Evolutionary conservation across 495 filamentous ascomycete genomes (phyloP).

Genomic region (Penicillium diatomitis): DNA sequence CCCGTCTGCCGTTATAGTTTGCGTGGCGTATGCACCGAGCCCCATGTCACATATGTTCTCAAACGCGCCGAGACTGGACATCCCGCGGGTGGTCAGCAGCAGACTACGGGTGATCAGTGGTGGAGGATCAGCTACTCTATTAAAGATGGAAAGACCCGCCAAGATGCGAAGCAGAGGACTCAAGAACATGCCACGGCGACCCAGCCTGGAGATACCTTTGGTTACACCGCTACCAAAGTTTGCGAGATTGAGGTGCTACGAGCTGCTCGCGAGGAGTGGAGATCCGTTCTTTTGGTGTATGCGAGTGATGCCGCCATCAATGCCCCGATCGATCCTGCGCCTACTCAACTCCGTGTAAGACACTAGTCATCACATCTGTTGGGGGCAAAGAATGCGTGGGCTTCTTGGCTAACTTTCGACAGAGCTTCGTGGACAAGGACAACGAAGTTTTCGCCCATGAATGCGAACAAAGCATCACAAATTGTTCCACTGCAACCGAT

Average conservation of each 20-base stretch:
- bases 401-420: slow-evolving; percentile 2
- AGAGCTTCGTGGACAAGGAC: slow-evolving; percentile 41
- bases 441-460: slow-evolving; percentile 40
- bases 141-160: slow-evolving; percentile 35
- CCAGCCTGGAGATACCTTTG: slow-evolving; percentile 30
- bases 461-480: slow-evolving; percentile 16
- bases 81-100: slow-evolving; percentile 5
- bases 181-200: slow-evolving; percentile 8
- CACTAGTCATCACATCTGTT: neutral
- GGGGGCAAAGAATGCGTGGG: neutral
- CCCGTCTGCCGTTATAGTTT: slow-evolving; percentile 40
- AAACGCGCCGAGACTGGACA: slow-evolving; percentile 14
- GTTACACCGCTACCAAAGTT: slow-evolving; percentile 38
- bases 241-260: slow-evolving; percentile 42
- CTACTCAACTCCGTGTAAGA: slow-evolving; percentile 34
- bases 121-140: slow-evolving; percentile 46
- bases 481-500: neutral
- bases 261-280: slow-evolving; percentile 43
- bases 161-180: slow-evolving; percentile 19
- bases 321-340: slow-evolving; percentile 21
- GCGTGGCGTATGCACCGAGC: slow-evolving; percentile 42
- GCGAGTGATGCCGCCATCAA: slow-evolving; percentile 38
- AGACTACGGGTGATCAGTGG: slow-evolving; percentile 38
- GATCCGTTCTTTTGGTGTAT: slow-evolving; percentile 41
- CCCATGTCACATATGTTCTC: slow-evolving; percentile 45